A percentile compares a stretch with the other conserved stretches of the same genome.
These are phyloP conservation scores for Phytophthora tubulina DNA, from an alignment of 352 stramenopile species.

Conservation along the genomic window DNA sequence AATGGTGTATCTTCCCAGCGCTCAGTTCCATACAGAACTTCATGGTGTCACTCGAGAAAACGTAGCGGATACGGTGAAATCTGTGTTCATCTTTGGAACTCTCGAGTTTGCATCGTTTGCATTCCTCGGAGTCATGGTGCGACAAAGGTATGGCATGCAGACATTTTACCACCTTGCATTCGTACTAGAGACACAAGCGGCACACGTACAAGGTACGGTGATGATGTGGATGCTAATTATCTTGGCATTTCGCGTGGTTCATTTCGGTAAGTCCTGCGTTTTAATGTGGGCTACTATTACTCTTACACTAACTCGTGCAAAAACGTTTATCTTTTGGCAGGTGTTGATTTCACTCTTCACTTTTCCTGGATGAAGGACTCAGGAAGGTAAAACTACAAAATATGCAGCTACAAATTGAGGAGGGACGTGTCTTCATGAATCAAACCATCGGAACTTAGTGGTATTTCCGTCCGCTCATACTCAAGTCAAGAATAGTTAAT, in stretches of 20 bases:
- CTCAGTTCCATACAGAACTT: conserved; percentile 45
- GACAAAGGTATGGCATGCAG: conserved; percentile 21
- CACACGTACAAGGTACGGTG: conserved; percentile 35
- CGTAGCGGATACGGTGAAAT: conserved; percentile 24
- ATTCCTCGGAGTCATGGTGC: conserved; percentile 20
- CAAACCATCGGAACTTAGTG: too few species aligned
- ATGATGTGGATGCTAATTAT: conserved; percentile 44
- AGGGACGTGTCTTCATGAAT: too few species aligned
- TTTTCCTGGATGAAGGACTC: conserved; percentile 16
- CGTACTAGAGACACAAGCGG: conserved; percentile 39
- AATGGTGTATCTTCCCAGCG: conserved; percentile 38
- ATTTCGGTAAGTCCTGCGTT: conserved; percentile 34
- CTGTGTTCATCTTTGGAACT: conserved; percentile 33
- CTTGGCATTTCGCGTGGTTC: conserved; percentile 27
- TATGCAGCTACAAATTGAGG: too few species aligned
- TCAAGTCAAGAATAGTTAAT: neutral
- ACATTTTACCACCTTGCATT: conserved; percentile 43
- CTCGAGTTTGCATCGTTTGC: conserved; percentile 39
- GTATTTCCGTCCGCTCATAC: neutral
- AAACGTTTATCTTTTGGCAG: neutral
- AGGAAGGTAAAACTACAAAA: too few species aligned
- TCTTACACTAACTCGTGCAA: neutral
- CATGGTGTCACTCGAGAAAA: conserved; percentile 11
- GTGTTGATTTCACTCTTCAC: conserved; percentile 28
- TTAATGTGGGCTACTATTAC: neutral